These are phyloP conservation scores for Mucuna pruriens DNA, from an alignment of 306 rosid genomes.

Conservation along the genomic window DNA sequence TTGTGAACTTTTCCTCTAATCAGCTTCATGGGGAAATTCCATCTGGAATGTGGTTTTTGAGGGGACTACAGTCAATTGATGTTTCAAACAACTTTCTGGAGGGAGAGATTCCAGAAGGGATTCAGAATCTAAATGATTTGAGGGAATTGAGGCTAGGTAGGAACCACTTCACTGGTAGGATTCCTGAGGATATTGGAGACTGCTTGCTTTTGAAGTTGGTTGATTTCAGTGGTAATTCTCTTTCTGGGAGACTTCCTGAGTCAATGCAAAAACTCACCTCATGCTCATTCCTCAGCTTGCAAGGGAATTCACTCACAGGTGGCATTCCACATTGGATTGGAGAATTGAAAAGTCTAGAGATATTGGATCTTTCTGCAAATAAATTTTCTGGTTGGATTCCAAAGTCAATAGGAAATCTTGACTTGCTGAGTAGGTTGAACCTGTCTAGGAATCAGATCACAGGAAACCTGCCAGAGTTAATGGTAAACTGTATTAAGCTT, in stretches of 20 bases:
- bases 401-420: constrained; percentile 72
- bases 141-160: constrained; percentile 58
- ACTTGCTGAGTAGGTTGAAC: constrained; percentile 57
- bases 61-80: constrained; percentile 74
- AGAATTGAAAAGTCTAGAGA: constrained; percentile 64
- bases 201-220: constrained; percentile 63
- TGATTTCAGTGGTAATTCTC: constrained; percentile 76
- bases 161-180: constrained; percentile 66
- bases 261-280: constrained; percentile 70
- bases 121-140: constrained; percentile 69
- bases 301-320: constrained; percentile 69
- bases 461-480: constrained; percentile 74
- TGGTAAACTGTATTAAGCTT: constrained; percentile 62
- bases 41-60: constrained; percentile 75
- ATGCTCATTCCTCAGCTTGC: constrained; percentile 68
- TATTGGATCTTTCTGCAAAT: constrained; percentile 74
- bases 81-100: constrained; percentile 73
- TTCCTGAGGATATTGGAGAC: constrained; percentile 72
- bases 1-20: constrained; percentile 73
- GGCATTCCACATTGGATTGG: constrained; percentile 85
- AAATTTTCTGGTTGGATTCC: constrained; percentile 79
- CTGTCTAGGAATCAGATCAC: constrained; percentile 70
- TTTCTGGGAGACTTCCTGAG: constrained; percentile 71
- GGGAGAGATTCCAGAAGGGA: constrained; percentile 73
- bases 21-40: constrained; percentile 67